These are phyloP conservation scores for Kodamaea kaohsiungensis DNA, from an alignment of 805 yeast genomes.

Conservation along the genomic window DNA sequence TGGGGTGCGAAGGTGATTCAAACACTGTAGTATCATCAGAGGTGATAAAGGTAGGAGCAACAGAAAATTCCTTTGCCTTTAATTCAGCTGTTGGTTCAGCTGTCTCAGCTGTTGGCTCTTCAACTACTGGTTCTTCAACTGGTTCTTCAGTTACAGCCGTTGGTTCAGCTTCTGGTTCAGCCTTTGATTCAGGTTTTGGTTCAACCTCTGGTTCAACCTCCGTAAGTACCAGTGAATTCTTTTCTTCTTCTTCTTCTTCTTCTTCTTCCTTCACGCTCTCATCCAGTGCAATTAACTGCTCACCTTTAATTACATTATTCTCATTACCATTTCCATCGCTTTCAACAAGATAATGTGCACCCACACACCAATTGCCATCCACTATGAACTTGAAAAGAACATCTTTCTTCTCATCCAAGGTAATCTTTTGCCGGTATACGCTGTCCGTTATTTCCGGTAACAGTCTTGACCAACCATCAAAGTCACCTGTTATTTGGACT, in stretches of 20 bases:
- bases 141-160: not conserved
- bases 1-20: not conserved
- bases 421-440: constrained; percentile 23
- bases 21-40: not conserved
- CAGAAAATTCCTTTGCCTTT: not conserved
- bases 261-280: not conserved
- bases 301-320: constrained; percentile 31
- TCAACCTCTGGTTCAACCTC: not conserved
- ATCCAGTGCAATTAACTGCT: not conserved
- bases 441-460: constrained; percentile 18
- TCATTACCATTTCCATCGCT: constrained; percentile 36
- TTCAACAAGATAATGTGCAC: constrained; percentile 23
- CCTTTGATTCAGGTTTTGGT: not conserved
- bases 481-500: constrained; percentile 41
- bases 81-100: not conserved
- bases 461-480: constrained; percentile 39
- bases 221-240: too few relatives aligned
- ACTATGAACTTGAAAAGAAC: constrained; percentile 41
- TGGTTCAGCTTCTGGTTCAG: not conserved
- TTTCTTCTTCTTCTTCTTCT: too few relatives aligned
- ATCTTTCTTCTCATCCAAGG: constrained; percentile 22
- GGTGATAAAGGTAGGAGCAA: not conserved
- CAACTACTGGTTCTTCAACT: not conserved
- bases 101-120: not conserved
- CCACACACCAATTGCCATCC: constrained; percentile 32